Evolutionary conservation across 768 basidiomycete genomes (phyloP), one percentile per base, ranked within the genome.

Genomic region (Amanita fuliginea): DNA sequence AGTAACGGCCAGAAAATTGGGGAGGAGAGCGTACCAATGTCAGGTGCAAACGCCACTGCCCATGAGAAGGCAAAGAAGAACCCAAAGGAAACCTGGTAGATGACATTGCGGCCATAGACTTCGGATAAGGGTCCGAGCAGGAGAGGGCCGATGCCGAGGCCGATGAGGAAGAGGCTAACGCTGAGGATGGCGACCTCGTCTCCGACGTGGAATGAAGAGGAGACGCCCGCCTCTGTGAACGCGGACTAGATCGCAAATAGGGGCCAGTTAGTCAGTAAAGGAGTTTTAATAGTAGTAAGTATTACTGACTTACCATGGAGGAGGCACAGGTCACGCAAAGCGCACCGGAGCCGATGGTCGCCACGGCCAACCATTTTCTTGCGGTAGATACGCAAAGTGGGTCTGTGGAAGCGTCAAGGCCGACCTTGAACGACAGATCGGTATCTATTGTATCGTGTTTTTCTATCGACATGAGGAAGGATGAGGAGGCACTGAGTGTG

Each of bases 41-140:
- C 70, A 3, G 78, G 80, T 1, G 84, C 75, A 53, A 91, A 89
- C 1, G 85, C 83, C 5, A 86, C 78, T 0, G 85, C 82, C 57
- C 81, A 83, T 16, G 80, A 77, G 49, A 83, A 73, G 1, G 76
- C 57, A 56, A 85, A 77, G 60, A 86, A 81, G 4, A 77, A 54
- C 1, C 66, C 54, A 53, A 82, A 88, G 0, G 83, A 81, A 3
- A 71, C 55, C 10, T 71, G 67, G 59, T 90, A 87, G 10, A 88
- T 73, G 36, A 71, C 60, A 49, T 77, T 80, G 41, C 81, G 69
- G 2, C 88, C 86, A 57, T 80, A 77, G 14, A 85, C 72, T 54
- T 83, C 77, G 16, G 67, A 60, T 11, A 75, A 63, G 0, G 76
- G 73, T 3, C 81, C 76, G 37, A 75, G 67, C 37, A 87, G 72